phyloP scores from a whole-genome alignment of 371 early-diverging fungal genomes.

The Mucor plumbeus region DNA sequence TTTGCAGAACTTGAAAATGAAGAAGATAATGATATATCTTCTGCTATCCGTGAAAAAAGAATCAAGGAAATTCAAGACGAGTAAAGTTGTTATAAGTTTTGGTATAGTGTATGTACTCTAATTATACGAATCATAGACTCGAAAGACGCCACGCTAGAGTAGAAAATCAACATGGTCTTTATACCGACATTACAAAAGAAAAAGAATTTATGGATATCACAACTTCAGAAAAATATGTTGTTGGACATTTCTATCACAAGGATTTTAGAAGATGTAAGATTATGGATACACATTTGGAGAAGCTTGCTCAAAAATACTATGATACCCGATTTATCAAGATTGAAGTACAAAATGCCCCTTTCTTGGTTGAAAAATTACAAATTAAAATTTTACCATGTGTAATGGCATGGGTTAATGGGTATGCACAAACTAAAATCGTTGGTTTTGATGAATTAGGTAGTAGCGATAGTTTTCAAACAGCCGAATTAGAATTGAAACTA shows the following conservation, averaged over 20 bases:
- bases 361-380: slow-evolving; percentile 89
- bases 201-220: slow-evolving; percentile 89
- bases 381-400: slow-evolving; percentile 92
- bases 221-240: slow-evolving; percentile 73
- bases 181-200: slow-evolving; percentile 78
- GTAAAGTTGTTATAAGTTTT: slow-evolving; percentile 35
- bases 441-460: slow-evolving; percentile 97
- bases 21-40: slow-evolving; percentile 59
- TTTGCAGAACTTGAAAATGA: slow-evolving; percentile 70
- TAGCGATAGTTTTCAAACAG: slow-evolving; percentile 84
- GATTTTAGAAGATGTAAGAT: slow-evolving; percentile 95
- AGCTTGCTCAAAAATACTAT: slow-evolving; percentile 80
- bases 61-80: slow-evolving; percentile 67
- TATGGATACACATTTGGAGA: slow-evolving; percentile 88
- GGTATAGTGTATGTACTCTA: not conserved
- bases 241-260: slow-evolving; percentile 90
- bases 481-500: slow-evolving; percentile 78
- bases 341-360: slow-evolving; percentile 88
- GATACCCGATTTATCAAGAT: slow-evolving; percentile 88
- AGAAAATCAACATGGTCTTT: slow-evolving; percentile 78
- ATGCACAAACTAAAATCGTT: slow-evolving; percentile 69
- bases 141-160: slow-evolving; percentile 65
- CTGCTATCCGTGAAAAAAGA: slow-evolving; percentile 60
- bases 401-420: slow-evolving; percentile 72
- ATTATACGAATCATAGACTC: slow-evolving; percentile 47